A percentile compares a stretch with the other conserved stretches of the same genome.
These are phyloP conservation scores for Arthrobotrys sinensis DNA, from an alignment of 2,329 filamentous ascomycete species.

Conservation along the genomic window DNA sequence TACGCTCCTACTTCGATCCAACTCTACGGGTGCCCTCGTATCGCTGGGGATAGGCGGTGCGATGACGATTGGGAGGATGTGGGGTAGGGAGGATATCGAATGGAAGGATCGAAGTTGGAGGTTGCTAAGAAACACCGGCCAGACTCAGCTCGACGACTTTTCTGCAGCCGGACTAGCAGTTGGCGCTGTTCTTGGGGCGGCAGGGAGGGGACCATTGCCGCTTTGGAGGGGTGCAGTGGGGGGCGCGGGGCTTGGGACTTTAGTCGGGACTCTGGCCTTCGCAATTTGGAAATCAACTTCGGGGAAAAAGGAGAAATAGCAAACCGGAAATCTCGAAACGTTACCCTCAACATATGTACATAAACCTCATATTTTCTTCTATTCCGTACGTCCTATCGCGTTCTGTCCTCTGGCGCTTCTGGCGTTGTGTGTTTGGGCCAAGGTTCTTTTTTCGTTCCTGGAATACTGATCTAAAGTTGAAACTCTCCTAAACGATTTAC, in stretches of 20 bases:
- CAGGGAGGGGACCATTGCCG: constrained; percentile 65
- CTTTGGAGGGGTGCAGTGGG: constrained; percentile 69
- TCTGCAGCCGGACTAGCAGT: constrained; percentile 69
- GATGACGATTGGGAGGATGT: constrained; percentile 72
- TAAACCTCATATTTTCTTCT: background rate
- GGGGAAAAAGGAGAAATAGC: constrained; percentile 21
- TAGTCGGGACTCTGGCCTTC: constrained; percentile 29
- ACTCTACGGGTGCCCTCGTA: constrained; percentile 70
- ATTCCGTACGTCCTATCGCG: background rate
- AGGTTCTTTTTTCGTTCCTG: background rate
- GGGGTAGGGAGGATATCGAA: constrained; percentile 74
- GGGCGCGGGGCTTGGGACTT: constrained; percentile 63
- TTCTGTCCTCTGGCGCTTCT: background rate
- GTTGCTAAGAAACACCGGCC: constrained; percentile 73
- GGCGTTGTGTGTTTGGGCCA: background rate
- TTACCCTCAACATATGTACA: background rate
- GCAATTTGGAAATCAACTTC: constrained; percentile 33
- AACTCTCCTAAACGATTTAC: constrained; percentile 21
- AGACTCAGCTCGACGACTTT: constrained; percentile 74
- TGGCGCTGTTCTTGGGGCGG: constrained; percentile 66
- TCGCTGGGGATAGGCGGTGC: constrained; percentile 69
- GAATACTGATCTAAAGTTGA: background rate
- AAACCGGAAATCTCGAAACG: background rate
- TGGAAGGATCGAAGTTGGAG: constrained; percentile 78
- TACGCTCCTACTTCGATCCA: constrained; percentile 69